These are phyloP conservation scores for Penicillium sp. DNA, from an alignment of 2,329 filamentous ascomycete genomes.

Conservation along the genomic window DNA sequence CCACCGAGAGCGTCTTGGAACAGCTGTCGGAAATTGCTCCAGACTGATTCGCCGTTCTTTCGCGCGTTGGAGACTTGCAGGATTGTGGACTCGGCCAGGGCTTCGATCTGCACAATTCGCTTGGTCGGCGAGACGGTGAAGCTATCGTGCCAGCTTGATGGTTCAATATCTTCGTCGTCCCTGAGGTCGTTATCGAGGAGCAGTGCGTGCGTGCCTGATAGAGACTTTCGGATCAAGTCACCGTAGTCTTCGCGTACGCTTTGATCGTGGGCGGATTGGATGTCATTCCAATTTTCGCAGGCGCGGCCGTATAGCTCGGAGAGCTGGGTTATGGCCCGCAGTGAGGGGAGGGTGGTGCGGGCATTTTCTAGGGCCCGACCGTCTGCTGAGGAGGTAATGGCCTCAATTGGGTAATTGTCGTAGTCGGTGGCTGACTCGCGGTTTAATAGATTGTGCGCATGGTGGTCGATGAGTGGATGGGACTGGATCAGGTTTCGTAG, in stretches of 20 bases:
- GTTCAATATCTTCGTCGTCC: conserved; percentile 51
- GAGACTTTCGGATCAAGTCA: conserved; percentile 61
- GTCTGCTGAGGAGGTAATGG: conserved; percentile 70
- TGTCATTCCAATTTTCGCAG: conserved; percentile 57
- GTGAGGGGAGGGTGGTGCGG: conserved; percentile 62
- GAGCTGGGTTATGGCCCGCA: conserved; percentile 68
- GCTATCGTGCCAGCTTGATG: conserved; percentile 63
- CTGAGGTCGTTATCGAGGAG: conserved; percentile 76
- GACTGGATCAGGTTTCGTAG: conserved; percentile 38
- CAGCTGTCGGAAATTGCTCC: conserved; percentile 24
- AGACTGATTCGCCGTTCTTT: conserved; percentile 32
- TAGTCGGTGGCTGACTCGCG: conserved; percentile 34
- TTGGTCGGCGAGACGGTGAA: conserved; percentile 65
- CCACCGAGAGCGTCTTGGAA: conserved; percentile 50
- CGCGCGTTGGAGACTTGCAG: conserved; percentile 46
- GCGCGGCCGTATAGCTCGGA: conserved; percentile 62
- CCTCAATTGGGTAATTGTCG: conserved; percentile 50
- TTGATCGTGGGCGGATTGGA: conserved; percentile 50
- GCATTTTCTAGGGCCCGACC: conserved; percentile 65
- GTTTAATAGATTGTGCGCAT: conserved; percentile 47
- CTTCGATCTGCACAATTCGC: conserved; percentile 75
- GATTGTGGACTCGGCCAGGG: conserved; percentile 63
- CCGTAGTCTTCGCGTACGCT: conserved; percentile 52
- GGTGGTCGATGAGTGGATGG: conserved; percentile 49
- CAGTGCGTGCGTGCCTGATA: conserved; percentile 69